Conservation (phyloP, 495 filamentous ascomycete genomes). For the Tuber calosporum region DNA sequence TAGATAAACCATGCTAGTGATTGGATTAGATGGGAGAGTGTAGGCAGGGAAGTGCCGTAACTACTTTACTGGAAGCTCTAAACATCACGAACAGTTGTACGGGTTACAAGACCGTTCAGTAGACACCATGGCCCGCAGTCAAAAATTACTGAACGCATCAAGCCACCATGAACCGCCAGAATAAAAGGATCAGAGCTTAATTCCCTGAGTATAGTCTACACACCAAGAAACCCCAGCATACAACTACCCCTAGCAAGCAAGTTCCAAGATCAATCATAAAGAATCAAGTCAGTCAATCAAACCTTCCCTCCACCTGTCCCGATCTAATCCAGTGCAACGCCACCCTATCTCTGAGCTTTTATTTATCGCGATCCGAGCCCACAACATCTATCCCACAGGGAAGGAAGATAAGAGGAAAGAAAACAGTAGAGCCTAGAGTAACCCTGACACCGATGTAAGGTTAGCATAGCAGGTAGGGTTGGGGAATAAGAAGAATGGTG, state of each 20-base stretch:
- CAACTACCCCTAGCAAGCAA: background rate
- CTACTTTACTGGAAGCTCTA: background rate
- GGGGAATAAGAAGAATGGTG: background rate
- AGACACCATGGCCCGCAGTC: background rate
- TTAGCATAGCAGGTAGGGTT: background rate
- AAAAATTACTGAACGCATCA: background rate
- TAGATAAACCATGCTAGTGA: background rate
- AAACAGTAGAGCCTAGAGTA: background rate
- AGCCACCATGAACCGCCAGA: background rate
- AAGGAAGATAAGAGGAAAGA: background rate
- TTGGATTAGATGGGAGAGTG: background rate
- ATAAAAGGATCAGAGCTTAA: background rate
- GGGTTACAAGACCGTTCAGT: background rate
- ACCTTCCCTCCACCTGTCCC: background rate
- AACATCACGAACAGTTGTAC: background rate
- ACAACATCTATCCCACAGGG: background rate
- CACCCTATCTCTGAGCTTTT: background rate
- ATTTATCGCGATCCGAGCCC: background rate
- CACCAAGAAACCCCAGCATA: background rate
- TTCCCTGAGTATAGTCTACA: background rate
- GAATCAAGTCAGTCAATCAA: background rate
- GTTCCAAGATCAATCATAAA: background rate
- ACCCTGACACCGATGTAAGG: background rate
- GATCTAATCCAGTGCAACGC: background rate
- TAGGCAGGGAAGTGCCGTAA: background rate